These are phyloP conservation scores for Monotropa hypopitys DNA, from an alignment of 179 eudicot species.

Conservation along the genomic window DNA sequence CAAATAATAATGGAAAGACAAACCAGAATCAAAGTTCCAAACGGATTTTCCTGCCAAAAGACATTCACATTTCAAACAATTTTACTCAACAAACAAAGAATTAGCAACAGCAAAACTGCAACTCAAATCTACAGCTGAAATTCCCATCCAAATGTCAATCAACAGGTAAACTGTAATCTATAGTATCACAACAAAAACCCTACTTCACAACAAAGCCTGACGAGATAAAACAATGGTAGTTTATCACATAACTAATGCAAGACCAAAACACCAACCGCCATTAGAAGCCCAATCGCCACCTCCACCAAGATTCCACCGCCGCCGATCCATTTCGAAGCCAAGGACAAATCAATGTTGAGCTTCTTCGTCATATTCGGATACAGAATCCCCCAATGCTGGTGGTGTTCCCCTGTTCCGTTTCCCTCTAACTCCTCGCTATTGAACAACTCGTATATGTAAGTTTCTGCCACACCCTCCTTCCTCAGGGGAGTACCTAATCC, in stretches of 20 bases:
- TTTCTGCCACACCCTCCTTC: conserved; percentile 55
- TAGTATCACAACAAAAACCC: background rate
- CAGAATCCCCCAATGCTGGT: conserved; percentile 50
- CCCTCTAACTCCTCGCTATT: conserved; percentile 21
- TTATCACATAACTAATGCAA: background rate
- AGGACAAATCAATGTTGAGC: conserved; percentile 30
- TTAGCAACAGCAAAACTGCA: background rate
- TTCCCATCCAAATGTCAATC: background rate
- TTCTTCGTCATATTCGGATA: conserved; percentile 53
- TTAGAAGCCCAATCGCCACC: background rate
- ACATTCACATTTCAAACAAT: background rate
- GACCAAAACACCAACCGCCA: background rate
- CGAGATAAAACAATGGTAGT: background rate
- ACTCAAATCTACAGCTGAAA: background rate
- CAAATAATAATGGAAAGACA: background rate
- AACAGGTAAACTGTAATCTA: background rate
- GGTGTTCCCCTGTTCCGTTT: background rate
- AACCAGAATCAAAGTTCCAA: background rate
- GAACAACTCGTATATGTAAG: conserved; percentile 52
- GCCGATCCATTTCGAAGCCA: background rate
- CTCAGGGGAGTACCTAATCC: conserved; percentile 68
- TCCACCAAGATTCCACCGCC: background rate
- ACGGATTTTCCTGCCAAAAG: background rate
- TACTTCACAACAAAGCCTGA: background rate
- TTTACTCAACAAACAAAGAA: background rate